phyloP scores from a whole-genome alignment of 1,284 basidiomycete species.

The Microbotryum violaceum region DNA sequence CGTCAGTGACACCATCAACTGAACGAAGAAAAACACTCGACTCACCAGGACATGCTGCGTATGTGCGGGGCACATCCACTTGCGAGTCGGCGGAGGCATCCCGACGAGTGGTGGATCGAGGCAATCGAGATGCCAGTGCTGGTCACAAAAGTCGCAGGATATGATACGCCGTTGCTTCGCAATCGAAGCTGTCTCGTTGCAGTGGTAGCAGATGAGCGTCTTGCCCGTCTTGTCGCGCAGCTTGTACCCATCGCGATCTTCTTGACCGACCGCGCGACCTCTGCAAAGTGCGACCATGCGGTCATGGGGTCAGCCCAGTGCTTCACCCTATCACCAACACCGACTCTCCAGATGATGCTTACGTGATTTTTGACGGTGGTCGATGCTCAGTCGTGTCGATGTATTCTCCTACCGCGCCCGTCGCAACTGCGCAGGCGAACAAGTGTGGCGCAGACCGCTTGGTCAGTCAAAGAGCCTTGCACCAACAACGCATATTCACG shows the following conservation, averaged over 20 bases:
- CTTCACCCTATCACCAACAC: neutral
- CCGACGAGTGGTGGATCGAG: slow-evolving; percentile 77
- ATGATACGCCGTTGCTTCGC: slow-evolving; percentile 53
- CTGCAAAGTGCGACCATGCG: slow-evolving; percentile 2
- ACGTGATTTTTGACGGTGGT: slow-evolving; percentile 57
- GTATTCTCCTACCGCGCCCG: slow-evolving; percentile 43
- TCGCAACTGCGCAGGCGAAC: slow-evolving; percentile 33
- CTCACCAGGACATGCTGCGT: slow-evolving; percentile 59
- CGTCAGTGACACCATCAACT: slow-evolving; percentile 21
- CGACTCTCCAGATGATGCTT: slow-evolving; percentile 21
- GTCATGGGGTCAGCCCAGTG: slow-evolving; percentile 8
- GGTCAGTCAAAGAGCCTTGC: neutral
- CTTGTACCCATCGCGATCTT: slow-evolving; percentile 83
- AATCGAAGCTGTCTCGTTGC: slow-evolving; percentile 27
- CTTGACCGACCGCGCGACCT: slow-evolving; percentile 41
- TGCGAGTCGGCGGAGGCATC: slow-evolving; percentile 78
- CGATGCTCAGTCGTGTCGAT: slow-evolving; percentile 68
- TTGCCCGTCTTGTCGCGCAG: slow-evolving; percentile 76
- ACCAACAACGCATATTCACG: neutral
- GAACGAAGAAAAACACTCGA: slow-evolving; percentile 18
- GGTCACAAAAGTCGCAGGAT: slow-evolving; percentile 88
- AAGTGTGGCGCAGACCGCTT: neutral
- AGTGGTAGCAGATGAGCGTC: slow-evolving; percentile 69
- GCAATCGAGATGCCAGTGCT: slow-evolving; percentile 97
- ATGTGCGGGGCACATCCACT: slow-evolving; percentile 99